Evolutionary conservation across 148 eudicot genomes (phyloP).

Genomic region (Rhododendron ferrugineum): DNA sequence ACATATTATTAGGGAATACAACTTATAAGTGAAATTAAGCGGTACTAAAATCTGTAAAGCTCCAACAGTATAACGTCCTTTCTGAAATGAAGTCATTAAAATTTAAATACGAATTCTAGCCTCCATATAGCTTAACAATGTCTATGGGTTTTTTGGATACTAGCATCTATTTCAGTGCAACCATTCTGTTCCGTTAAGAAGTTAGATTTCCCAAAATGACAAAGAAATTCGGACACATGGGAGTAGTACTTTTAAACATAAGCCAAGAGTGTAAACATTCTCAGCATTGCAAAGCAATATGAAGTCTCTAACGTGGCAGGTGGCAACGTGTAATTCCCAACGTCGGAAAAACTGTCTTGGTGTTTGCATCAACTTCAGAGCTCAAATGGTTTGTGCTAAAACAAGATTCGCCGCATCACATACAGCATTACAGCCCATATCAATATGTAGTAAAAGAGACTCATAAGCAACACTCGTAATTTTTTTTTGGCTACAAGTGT

Average conservation of each 20-base stretch:
- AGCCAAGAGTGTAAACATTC: not conserved
- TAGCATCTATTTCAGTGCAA: not conserved
- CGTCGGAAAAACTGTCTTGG: not conserved
- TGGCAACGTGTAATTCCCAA: not conserved
- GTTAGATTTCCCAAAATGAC: not conserved
- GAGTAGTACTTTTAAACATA: not conserved
- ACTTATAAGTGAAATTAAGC: too few relatives aligned
- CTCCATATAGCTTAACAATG: not conserved
- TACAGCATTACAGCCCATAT: not conserved
- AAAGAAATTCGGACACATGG: not conserved
- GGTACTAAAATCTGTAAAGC: too few relatives aligned
- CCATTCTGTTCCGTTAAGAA: not conserved
- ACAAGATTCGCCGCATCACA: not conserved
- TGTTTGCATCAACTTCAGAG: not conserved
- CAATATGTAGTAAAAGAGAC: not conserved
- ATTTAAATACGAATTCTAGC: not conserved
- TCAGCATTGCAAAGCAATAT: not conserved
- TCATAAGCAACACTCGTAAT: not conserved
- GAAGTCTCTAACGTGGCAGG: not conserved
- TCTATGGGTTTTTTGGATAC: not conserved
- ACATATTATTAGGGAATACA: too few relatives aligned
- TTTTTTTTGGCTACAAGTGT: not conserved
- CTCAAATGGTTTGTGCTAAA: not conserved
- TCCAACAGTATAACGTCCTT: too few relatives aligned
- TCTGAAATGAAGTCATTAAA: too few relatives aligned